Evolutionary conservation across 371 early-diverging fungal genomes (phyloP), one percentile per base, ranked within the genome.

Genomic region (Lichtheimia hyalospora): DNA sequence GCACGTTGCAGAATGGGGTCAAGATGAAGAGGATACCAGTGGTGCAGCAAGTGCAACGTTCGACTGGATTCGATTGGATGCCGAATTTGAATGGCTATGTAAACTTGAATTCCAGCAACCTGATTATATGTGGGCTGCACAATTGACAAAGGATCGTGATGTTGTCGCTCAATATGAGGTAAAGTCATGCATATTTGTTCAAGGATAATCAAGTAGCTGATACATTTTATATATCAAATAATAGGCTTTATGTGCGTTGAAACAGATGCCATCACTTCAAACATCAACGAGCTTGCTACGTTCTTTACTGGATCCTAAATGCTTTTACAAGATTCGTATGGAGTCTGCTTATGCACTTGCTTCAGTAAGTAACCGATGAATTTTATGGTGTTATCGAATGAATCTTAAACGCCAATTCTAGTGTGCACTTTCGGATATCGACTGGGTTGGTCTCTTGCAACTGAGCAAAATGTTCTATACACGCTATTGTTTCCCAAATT

Each of bases 31-130:
- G 44, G 86, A 90, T 63, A 74, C 77, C 1, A 77, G 77, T 54
- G 87, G 90, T 52, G 77, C 88, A 16, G 85, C 89, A 28, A 79
- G 85, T 67, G 82, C 84, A 0, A 93, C 95, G 21, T 90, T 99
- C 59, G 97, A 98, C 61, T 99, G 97, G 96, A 92, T 99, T 69
- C 87, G 98, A 14, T 72, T 98, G 57, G 99, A 99, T 72, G 93
- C 97, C 2, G 97, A 97, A 57, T 84, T 92, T 61, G 96, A 96
- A 63, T 96, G 96, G 97, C 69, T 97, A 14, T 93, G 94, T 67
- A 69, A 85, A 6, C 87, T 95, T 58, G 83, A 85, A n/a, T 93
- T 97, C 59, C 89, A 91, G 54, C 99, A 98, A 74, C 88, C 93
- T 0, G 97, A 94, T 63, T 95, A 91, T 63, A 98, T 98, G 98